Conservation (phyloP, 2,329 filamentous ascomycete species). For the Berkeleyomyces basicola region DNA sequence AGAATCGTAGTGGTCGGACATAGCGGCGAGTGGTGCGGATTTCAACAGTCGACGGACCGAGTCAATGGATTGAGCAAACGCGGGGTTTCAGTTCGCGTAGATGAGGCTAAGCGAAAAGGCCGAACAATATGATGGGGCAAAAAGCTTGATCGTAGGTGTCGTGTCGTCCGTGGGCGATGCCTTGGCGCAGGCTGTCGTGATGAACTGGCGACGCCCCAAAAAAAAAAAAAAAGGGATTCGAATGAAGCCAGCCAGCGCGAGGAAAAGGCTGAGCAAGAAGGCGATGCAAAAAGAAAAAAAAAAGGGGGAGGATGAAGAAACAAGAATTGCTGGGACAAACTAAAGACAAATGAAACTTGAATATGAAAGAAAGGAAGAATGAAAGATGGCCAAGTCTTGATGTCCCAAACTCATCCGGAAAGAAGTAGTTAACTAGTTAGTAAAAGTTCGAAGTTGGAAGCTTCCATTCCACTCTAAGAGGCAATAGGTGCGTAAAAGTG, state of each 20-base stretch:
- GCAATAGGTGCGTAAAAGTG: neutral
- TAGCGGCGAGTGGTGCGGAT: neutral
- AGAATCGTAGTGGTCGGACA: slow-evolving; percentile 26
- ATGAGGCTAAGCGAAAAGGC: neutral
- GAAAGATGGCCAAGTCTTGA: neutral
- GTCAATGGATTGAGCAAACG: neutral
- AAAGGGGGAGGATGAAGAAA: neutral
- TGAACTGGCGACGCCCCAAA: neutral
- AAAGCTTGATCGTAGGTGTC: neutral
- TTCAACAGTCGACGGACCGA: neutral
- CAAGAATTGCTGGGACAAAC: neutral
- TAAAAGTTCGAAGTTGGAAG: slow-evolving; percentile 2
- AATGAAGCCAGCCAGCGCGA: neutral
- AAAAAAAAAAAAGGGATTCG: neutral
- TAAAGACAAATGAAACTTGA: neutral
- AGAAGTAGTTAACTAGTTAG: neutral
- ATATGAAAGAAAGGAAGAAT: neutral
- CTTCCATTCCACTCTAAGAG: neutral
- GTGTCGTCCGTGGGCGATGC: neutral
- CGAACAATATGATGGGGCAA: neutral
- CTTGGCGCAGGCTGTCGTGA: neutral
- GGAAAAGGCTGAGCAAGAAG: neutral
- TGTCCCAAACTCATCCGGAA: neutral
- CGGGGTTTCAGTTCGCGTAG: neutral
- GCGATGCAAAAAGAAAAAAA: neutral